These are phyloP conservation scores for Simplicillium sp. DNA, from an alignment of 2,329 filamentous ascomycete species.

Conservation along the genomic window DNA sequence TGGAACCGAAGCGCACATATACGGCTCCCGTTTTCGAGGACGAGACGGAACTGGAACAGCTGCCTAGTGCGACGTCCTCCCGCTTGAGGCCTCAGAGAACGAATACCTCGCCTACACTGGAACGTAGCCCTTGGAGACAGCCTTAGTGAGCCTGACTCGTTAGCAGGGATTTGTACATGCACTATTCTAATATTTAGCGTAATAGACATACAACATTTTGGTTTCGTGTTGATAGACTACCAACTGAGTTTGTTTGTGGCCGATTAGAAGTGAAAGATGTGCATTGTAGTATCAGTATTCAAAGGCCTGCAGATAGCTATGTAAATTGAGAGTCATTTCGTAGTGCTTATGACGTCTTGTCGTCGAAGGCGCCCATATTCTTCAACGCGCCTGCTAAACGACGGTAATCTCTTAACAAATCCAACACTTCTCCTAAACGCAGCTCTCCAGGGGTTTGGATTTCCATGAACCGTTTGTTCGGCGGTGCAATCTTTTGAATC, in stretches of 20 bases:
- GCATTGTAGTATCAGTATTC: too few relatives aligned
- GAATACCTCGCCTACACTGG: conserved; percentile 15
- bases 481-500: conserved; percentile 48
- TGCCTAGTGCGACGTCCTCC: conserved; percentile 15
- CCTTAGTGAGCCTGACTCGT: neutral
- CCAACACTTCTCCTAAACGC: conserved; percentile 61
- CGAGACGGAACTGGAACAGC: conserved; percentile 15
- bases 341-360: conserved; percentile 12
- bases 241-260: too few relatives aligned
- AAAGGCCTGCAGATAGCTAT: too few relatives aligned
- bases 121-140: conserved; percentile 10
- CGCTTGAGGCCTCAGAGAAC: conserved; percentile 15
- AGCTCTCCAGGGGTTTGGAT: conserved; percentile 61
- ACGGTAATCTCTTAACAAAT: conserved; percentile 66
- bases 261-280: too few relatives aligned
- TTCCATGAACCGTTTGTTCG: conserved; percentile 65
- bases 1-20: conserved; percentile 5
- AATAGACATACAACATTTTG: too few relatives aligned
- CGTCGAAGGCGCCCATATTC: conserved; percentile 50
- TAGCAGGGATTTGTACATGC: too few relatives aligned
- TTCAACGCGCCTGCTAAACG: conserved; percentile 57
- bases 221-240: too few relatives aligned
- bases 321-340: too few relatives aligned
- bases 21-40: conserved; percentile 17
- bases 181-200: too few relatives aligned